Conservation (phyloP, 331 rosid genomes). For the Pyrus hybrid region DNA sequence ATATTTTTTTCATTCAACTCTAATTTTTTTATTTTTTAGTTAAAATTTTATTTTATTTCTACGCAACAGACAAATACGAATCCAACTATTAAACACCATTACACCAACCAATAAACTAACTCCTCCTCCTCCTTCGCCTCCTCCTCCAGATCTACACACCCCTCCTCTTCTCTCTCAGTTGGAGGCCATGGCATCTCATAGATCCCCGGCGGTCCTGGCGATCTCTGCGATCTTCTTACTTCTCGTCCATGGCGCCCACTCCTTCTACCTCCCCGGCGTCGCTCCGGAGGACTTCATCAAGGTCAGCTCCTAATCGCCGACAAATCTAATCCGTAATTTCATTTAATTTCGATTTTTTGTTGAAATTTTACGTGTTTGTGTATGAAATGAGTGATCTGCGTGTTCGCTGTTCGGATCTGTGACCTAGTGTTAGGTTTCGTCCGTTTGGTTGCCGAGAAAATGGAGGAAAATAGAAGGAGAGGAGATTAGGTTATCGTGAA, state of each 20-base stretch:
- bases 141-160: not conserved
- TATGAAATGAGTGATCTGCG: constrained; percentile 18
- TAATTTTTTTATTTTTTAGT: not conserved
- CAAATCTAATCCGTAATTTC: not conserved
- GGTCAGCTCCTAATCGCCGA: constrained; percentile 34
- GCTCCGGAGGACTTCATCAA: constrained; percentile 81
- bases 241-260: constrained; percentile 48
- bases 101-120: not conserved
- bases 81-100: not conserved
- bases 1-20: not conserved
- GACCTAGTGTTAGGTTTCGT: constrained; percentile 2
- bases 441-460: constrained; percentile 4
- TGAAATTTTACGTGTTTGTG: no score
- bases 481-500: not conserved
- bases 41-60: not conserved
- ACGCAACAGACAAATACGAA: constrained; percentile 8
- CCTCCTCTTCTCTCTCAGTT: constrained; percentile 7
- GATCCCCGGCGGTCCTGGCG: constrained; percentile 34
- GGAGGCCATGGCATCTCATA: constrained; percentile 75
- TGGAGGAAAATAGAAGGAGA: not conserved
- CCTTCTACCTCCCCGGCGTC: constrained; percentile 93
- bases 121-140: no score
- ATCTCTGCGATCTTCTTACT: constrained; percentile 40
- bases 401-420: constrained; percentile 36
- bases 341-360: not conserved